A percentile compares a stretch with the other conserved stretches of the same genome.
Conservation (phyloP, 495 filamentous ascomycete genomes). For the Penicillium ucsense region DNA sequence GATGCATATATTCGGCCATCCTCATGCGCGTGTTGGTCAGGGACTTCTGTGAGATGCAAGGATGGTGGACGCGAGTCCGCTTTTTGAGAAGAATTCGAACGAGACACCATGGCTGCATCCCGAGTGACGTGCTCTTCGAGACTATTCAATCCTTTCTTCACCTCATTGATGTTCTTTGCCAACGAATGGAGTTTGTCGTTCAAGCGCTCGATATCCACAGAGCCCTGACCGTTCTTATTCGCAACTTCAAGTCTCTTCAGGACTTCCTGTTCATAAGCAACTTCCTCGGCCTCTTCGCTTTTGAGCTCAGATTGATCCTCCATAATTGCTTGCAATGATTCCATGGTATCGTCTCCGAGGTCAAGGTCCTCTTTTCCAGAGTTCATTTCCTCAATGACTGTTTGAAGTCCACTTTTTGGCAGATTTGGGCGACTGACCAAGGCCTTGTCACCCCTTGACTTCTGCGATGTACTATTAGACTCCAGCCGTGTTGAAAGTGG, state of each 20-base stretch:
- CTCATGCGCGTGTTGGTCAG: conserved; percentile 18
- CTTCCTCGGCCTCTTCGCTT: conserved; percentile 27
- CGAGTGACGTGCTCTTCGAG: conserved; percentile 51
- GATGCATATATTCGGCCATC: conserved; percentile 27
- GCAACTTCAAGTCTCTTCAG: conserved; percentile 26
- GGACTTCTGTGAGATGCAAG: conserved; percentile 9
- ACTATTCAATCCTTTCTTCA: conserved; percentile 55
- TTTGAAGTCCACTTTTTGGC: conserved; percentile 41
- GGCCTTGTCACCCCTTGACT: conserved; percentile 9
- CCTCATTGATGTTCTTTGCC: conserved; percentile 51
- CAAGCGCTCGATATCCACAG: conserved; percentile 48
- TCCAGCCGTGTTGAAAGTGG: neutral
- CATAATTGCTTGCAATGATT: conserved; percentile 51
- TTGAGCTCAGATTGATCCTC: conserved; percentile 28
- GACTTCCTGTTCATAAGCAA: conserved; percentile 24
- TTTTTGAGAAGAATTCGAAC: conserved; percentile 6
- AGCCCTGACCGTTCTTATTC: conserved; percentile 26
- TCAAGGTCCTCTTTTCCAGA: conserved; percentile 33
- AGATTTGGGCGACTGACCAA: conserved; percentile 30
- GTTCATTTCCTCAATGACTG: conserved; percentile 44
- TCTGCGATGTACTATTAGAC: conserved; percentile 1
- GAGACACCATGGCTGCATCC: conserved; percentile 17
- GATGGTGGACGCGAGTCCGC: conserved; percentile 1
- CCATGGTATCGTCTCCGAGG: conserved; percentile 51
- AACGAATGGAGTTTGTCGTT: conserved; percentile 49